A percentile compares a stretch with the other conserved stretches of the same genome.
Conservation (phyloP, 2,329 filamentous ascomycete genomes). For the Pestalotiopsis sp. region DNA sequence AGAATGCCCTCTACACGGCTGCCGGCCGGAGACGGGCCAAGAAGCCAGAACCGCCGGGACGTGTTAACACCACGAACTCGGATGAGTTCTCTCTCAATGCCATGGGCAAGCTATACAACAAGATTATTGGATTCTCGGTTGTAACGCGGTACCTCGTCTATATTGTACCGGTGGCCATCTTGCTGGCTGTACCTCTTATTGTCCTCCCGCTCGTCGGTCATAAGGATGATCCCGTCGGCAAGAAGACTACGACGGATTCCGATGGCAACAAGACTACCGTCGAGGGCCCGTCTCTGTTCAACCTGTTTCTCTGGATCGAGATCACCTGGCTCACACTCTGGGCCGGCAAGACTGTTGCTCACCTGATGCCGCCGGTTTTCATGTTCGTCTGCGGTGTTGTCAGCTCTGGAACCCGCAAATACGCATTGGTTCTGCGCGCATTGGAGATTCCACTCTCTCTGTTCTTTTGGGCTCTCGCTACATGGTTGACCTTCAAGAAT, state of each 20-base stretch:
- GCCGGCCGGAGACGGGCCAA: conserved; percentile 54
- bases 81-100: conserved; percentile 63
- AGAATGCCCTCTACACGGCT: conserved; percentile 46
- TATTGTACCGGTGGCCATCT: conserved; percentile 63
- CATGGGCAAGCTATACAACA: conserved; percentile 68
- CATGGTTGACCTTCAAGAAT: conserved; percentile 64
- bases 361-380: conserved; percentile 62
- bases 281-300: conserved; percentile 54
- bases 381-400: conserved; percentile 73
- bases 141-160: conserved; percentile 71
- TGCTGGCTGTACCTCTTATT: conserved; percentile 66
- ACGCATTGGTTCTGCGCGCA: conserved; percentile 65
- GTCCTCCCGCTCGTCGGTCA: conserved; percentile 51
- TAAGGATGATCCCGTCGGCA: conserved; percentile 42
- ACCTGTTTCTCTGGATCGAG: conserved; percentile 71
- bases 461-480: conserved; percentile 69
- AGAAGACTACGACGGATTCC: conserved; percentile 24
- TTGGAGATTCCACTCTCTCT: conserved; percentile 69
- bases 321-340: conserved; percentile 70
- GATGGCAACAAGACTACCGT: conserved; percentile 23
- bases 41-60: conserved; percentile 40
- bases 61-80: conserved; percentile 46
- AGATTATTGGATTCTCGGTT: conserved; percentile 65
- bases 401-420: conserved; percentile 71
- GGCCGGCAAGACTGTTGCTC: conserved; percentile 67